Evolutionary conservation across 108 stramenopile species (phyloP), one percentile per base, ranked within the genome.

Genomic region (Stephanodiscus triporus): DNA sequence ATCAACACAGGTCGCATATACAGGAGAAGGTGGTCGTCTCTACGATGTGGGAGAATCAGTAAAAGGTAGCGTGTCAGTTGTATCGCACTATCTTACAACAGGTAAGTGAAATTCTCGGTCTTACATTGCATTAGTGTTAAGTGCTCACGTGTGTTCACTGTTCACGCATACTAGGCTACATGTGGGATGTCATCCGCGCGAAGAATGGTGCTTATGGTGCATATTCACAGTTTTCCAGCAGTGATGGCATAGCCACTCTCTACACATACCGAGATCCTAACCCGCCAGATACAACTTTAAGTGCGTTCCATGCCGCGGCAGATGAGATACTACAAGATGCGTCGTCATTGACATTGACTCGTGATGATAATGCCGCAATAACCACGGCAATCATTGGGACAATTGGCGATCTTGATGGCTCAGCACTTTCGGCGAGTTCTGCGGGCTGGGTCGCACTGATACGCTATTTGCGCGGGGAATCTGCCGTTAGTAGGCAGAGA

Each of bases 191-290:
- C 63, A 88, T 98, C 23, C 80, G 93, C 2, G 91, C 93, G 0
- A 78, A 90, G 51, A 85, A 87, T 37, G 97, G 97, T n/a, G 97
- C 96, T 2, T 90, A 92, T 58, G 91, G 93, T 5, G 95, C 91
- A 20, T 88, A 85, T 81, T 88, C 90, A 17, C 49, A 74, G 20
- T 85, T 97, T 63, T 80, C 84, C 57, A 56, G 84, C 10, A 85
- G 79, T 40, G 74, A 87, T 61, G 93, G 93, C 19, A 37, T 87
- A 10, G 82, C 88, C 29, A 69, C 78, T 26, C 85, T 93, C 64
- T 77, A 89, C 30, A 91, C 87, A 20, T 95, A 95, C 37, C 70
- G 87, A 20, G 89, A 88, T 73, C 89, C 92, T 2, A 82, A 81
- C 43, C 36, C 65, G 2, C 81, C 87, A n/a, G 77, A 68, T 9